These are phyloP conservation scores for Candida parachauliodes DNA, from an alignment of 805 yeast genomes.

Conservation along the genomic window DNA sequence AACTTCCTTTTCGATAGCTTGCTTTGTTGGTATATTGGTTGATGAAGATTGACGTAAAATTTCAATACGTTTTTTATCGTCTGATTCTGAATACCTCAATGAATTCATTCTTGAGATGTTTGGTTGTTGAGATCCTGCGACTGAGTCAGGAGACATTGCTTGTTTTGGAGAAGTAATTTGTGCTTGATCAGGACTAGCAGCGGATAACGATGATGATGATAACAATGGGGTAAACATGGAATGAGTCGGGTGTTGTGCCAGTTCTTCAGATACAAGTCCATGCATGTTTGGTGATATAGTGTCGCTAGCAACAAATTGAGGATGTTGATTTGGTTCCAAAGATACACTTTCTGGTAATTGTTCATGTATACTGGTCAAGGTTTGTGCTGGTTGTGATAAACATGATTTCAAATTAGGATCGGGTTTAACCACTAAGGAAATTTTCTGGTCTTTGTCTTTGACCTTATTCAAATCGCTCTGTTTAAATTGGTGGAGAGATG, in stretches of 20 bases:
- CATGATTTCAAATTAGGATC: constrained; percentile 19
- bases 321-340: constrained; percentile 10
- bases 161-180: neutral
- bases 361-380: neutral
- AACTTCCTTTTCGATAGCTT: neutral
- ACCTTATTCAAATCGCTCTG: neutral
- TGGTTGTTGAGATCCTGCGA: constrained; percentile 4
- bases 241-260: neutral
- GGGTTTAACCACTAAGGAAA: constrained; percentile 14
- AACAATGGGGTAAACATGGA: neutral
- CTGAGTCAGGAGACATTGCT: neutral
- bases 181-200: constrained; percentile 3
- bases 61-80: constrained; percentile 13
- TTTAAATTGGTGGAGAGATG: neutral
- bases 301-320: constrained; percentile 15
- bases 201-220: constrained; percentile 2
- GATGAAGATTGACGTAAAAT: constrained; percentile 10
- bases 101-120: constrained; percentile 9
- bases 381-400: constrained; percentile 7
- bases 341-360: neutral
- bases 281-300: constrained; percentile 18
- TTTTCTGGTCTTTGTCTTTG: neutral
- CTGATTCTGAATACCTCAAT: constrained; percentile 8
- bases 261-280: constrained; percentile 9
- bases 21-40: constrained; percentile 2